A percentile compares a stretch with the other conserved stretches of the same genome.
These are phyloP conservation scores for Pterocarpus santalinus DNA, from an alignment of 306 rosid species.

Conservation along the genomic window DNA sequence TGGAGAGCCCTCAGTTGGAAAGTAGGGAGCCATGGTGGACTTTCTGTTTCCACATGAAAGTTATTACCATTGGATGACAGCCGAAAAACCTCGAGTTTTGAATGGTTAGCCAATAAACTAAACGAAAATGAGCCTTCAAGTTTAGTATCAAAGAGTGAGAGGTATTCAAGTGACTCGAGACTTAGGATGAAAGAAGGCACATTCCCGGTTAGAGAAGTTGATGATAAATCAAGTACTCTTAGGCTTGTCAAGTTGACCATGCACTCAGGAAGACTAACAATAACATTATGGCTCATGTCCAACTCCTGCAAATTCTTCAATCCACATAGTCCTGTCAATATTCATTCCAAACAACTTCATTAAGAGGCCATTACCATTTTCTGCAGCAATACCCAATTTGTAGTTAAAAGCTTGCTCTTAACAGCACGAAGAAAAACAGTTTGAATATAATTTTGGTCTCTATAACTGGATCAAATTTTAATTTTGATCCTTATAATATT, in stretches of 20 bases:
- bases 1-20: conserved; percentile 8
- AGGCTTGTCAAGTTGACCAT: not conserved
- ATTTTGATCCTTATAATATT: too few relatives aligned
- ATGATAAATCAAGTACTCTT: not conserved
- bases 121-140: conserved; percentile 22
- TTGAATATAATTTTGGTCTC: too few relatives aligned
- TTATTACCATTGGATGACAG: not conserved
- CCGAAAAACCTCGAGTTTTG: conserved; percentile 8
- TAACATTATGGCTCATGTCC: not conserved
- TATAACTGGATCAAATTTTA: too few relatives aligned
- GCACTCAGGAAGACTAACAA: not conserved
- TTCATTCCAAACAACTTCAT: not conserved
- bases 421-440: too few relatives aligned
- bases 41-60: conserved; percentile 35
- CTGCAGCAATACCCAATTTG: too few relatives aligned
- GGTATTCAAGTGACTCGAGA: not conserved
- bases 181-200: not conserved
- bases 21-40: conserved; percentile 12
- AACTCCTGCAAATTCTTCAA: conserved; percentile 17
- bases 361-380: not conserved
- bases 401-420: not conserved
- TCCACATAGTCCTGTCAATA: not conserved
- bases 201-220: not conserved
- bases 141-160: not conserved
- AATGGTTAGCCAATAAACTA: conserved; percentile 6